Evolutionary conservation across 164 flowering plant genomes (phyloP).

Genomic region (Santalum album): DNA sequence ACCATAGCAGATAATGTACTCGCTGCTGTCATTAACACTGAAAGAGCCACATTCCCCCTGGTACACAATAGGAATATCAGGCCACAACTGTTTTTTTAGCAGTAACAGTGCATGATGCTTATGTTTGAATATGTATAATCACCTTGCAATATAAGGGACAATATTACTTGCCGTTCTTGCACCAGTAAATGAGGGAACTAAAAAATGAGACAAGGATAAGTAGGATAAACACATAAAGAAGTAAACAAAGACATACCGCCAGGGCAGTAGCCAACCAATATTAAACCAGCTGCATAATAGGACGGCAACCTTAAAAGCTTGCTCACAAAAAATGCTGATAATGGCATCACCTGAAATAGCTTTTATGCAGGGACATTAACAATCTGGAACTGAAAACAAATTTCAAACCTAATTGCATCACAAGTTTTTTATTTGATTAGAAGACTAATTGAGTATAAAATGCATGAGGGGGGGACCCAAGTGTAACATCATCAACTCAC

Average conservation of each 20-base stretch:
- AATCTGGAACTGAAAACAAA: no score
- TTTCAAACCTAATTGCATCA: no score
- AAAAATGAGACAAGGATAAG: background rate
- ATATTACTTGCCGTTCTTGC: conserved; percentile 95
- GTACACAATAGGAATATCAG: conserved; percentile 14
- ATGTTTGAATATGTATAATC: conserved; percentile 9
- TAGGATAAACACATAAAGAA: background rate
- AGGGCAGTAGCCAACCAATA: conserved; percentile 90
- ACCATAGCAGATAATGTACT: conserved; percentile 88
- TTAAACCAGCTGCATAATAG: conserved; percentile 87
- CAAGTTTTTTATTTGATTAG: no score
- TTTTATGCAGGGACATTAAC: no score
- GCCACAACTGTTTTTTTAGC: background rate
- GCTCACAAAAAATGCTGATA: conserved; percentile 73
- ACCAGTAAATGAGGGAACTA: conserved; percentile 7
- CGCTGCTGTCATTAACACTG: conserved; percentile 92
- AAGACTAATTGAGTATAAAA: no score
- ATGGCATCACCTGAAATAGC: conserved; percentile 72
- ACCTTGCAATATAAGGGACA: conserved; percentile 89
- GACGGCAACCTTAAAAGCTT: conserved; percentile 75
- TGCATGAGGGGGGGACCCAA: no score
- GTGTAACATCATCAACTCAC: no score
- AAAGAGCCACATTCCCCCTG: conserved; percentile 97
- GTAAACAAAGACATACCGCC: conserved; percentile 41
- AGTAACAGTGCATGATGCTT: background rate